Percentiles rank a stretch among this genome's conserved stretches.
phyloP scores from a whole-genome alignment of 2,329 filamentous ascomycete genomes.

The Pyricularia sp. region DNA sequence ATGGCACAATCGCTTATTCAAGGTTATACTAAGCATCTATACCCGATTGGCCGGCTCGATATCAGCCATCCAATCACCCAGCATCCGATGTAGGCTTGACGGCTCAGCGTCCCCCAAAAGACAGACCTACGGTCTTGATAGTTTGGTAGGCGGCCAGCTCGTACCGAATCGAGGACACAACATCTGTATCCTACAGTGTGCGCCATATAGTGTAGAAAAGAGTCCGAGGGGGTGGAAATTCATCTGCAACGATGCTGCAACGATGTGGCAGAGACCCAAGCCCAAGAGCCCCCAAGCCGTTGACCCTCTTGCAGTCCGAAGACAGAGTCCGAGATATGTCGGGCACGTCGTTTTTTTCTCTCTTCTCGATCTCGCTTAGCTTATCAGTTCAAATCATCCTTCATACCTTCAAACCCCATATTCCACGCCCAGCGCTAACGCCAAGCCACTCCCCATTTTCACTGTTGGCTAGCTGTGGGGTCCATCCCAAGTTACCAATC shows the following conservation, averaged over 20 bases:
- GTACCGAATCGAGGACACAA: neutral
- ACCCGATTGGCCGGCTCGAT: neutral
- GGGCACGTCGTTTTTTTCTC: neutral
- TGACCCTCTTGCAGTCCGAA: neutral
- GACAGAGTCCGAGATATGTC: neutral
- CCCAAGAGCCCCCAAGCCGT: neutral
- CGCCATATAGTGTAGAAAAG: neutral
- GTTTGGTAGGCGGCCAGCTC: neutral
- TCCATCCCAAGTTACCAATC: slow-evolving; percentile 78
- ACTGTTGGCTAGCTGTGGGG: slow-evolving; percentile 57
- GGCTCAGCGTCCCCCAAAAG: neutral
- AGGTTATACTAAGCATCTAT: neutral
- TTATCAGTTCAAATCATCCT: neutral
- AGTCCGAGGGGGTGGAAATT: neutral
- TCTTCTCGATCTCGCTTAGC: neutral
- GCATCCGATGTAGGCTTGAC: neutral
- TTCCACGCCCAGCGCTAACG: slow-evolving; percentile 68
- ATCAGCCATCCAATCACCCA: neutral
- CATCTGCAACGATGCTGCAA: neutral
- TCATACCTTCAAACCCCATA: slow-evolving; percentile 59
- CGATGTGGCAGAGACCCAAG: neutral
- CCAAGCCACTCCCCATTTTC: slow-evolving; percentile 79
- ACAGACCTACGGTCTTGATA: neutral
- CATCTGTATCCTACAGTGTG: neutral
- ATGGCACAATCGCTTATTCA: neutral